These are phyloP conservation scores for Galerina marginata DNA, from an alignment of 768 basidiomycete species.

Conservation along the genomic window DNA sequence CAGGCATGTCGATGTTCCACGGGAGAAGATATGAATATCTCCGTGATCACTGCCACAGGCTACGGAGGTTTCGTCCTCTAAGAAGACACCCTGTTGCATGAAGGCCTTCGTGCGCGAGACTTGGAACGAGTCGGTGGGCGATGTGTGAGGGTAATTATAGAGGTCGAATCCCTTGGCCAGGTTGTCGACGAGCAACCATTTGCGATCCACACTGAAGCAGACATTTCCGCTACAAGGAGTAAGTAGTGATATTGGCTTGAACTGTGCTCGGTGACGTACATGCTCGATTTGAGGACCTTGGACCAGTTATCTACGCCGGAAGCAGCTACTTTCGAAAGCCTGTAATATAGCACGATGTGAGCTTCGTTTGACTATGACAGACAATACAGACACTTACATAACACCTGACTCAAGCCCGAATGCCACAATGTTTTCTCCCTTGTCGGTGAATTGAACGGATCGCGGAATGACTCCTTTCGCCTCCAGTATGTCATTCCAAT, in stretches of 20 bases:
- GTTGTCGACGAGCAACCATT: constrained; percentile 16
- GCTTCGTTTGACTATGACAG: not conserved
- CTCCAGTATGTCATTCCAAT: not conserved
- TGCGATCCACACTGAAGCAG: not conserved
- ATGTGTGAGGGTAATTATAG: constrained; percentile 3
- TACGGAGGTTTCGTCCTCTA: not conserved
- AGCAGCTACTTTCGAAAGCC: not conserved
- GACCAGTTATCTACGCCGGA: constrained; percentile 5
- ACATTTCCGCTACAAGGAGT: constrained; percentile 8
- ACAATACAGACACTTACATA: constrained; percentile 3
- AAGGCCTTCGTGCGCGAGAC: constrained; percentile 3
- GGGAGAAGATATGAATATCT: constrained; percentile 9
- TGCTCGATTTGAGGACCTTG: constrained; percentile 7
- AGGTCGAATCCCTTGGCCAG: constrained; percentile 18
- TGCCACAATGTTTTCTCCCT: constrained; percentile 4
- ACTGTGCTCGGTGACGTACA: constrained; percentile 1
- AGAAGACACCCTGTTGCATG: constrained; percentile 12
- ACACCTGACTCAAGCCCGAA: constrained; percentile 12
- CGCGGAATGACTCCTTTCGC: not conserved
- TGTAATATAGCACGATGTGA: not conserved
- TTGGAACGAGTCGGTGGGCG: constrained; percentile 3
- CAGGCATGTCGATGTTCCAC: not conserved
- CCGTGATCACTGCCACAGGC: constrained; percentile 21
- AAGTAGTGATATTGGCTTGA: not conserved
- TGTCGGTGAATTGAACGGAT: constrained; percentile 3